A percentile compares a stretch with the other conserved stretches of the same genome.
Evolutionary conservation across 2,329 filamentous ascomycete genomes (phyloP).

Genomic region (Aspergillus amoenus): DNA sequence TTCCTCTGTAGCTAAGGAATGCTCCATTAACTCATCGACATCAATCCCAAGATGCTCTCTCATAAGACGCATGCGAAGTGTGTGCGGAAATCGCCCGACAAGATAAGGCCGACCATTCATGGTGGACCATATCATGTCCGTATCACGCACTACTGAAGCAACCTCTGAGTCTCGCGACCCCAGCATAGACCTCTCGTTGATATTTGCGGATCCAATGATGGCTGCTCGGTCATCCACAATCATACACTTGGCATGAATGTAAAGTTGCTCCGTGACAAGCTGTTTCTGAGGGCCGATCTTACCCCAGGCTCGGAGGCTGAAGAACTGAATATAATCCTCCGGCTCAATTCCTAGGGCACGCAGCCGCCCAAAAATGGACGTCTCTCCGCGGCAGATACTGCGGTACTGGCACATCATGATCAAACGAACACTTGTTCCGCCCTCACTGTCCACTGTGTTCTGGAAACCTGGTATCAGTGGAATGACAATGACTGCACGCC

Average conservation of each 20-base stretch:
- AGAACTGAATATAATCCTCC: constrained; percentile 94
- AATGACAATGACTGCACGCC: constrained; percentile 86
- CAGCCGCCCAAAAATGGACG: constrained; percentile 86
- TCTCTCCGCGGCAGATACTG: constrained; percentile 89
- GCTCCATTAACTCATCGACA: constrained; percentile 84
- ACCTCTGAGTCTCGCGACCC: constrained; percentile 89
- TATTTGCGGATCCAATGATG: constrained; percentile 95
- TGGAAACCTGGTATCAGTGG: constrained; percentile 98
- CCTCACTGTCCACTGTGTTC: constrained; percentile 90
- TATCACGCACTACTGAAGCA: constrained; percentile 86
- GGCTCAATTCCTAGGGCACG: constrained; percentile 80
- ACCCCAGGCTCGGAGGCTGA: constrained; percentile 88
- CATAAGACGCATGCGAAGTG: constrained; percentile 89
- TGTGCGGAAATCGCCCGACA: constrained; percentile 90
- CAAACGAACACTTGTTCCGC: constrained; percentile 88
- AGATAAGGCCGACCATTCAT: constrained; percentile 90
- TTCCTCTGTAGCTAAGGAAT: constrained; percentile 68
- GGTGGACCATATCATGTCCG: constrained; percentile 84
- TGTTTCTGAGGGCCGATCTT: constrained; percentile 79
- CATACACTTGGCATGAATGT: constrained; percentile 97
- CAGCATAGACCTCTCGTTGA: constrained; percentile 96
- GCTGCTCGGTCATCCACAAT: constrained; percentile 91
- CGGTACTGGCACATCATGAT: constrained; percentile 98
- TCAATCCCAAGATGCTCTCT: constrained; percentile 95
- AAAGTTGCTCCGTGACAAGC: constrained; percentile 91